Evolutionary conservation across 257 asterid genomes (phyloP).

Genomic region (Mitragyna speciosa): DNA sequence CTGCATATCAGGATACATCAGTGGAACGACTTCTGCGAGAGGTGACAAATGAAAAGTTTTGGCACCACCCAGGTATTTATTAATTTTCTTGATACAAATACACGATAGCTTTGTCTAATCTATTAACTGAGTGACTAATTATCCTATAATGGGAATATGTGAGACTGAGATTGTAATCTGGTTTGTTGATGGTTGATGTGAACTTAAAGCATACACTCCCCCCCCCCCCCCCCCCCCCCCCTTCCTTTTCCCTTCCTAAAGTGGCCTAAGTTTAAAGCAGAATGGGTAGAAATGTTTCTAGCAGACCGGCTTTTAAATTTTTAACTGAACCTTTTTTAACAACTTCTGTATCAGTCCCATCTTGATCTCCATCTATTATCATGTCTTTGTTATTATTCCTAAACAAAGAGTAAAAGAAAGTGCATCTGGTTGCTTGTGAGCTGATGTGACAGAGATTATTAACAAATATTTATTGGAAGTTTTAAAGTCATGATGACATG

Average conservation of each 20-base stretch:
- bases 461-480: background rate
- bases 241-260: no score
- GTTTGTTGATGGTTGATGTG: background rate
- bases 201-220: background rate
- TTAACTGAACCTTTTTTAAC: background rate
- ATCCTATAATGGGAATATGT: background rate
- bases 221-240: no score
- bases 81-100: background rate
- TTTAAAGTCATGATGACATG: background rate
- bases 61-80: conserved; percentile 90
- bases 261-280: background rate
- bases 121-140: background rate
- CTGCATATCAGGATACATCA: conserved; percentile 78
- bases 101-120: background rate
- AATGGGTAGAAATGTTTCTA: background rate
- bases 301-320: background rate
- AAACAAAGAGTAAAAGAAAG: background rate
- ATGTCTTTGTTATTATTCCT: background rate
- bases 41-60: conserved; percentile 92
- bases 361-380: no score
- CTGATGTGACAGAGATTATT: background rate
- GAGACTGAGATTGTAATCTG: background rate
- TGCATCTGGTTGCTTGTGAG: background rate
- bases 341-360: background rate
- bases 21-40: conserved; percentile 96